These are phyloP conservation scores for Exidia glandulosa DNA, from an alignment of 768 basidiomycete species.

Conservation along the genomic window DNA sequence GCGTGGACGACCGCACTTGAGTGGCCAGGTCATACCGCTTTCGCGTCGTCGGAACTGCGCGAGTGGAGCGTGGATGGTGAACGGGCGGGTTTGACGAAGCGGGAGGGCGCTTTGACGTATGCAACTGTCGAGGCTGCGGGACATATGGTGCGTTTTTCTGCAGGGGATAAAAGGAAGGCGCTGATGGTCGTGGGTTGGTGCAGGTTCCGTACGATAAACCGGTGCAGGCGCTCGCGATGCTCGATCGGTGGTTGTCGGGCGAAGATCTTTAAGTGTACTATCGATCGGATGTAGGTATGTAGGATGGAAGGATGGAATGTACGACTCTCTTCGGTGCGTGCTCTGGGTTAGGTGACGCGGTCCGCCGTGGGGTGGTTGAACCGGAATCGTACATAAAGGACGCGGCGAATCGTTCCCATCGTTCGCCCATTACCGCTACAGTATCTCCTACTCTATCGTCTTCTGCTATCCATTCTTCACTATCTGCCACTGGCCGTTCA, in stretches of 20 bases:
- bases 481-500: too few species aligned
- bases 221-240: conserved; percentile 37
- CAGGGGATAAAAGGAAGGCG: not conserved
- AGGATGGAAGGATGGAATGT: too few species aligned
- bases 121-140: conserved; percentile 56
- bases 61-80: conserved; percentile 48
- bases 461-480: too few species aligned
- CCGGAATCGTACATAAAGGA: too few species aligned
- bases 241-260: conserved; percentile 37
- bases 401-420: too few species aligned
- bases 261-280: conserved; percentile 6
- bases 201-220: conserved; percentile 58
- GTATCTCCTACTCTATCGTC: too few species aligned
- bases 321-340: too few species aligned
- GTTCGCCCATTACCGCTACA: too few species aligned
- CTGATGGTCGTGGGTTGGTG: not conserved
- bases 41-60: conserved; percentile 29
- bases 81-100: conserved; percentile 46
- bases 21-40: conserved; percentile 47
- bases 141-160: conserved; percentile 45
- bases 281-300: too few species aligned
- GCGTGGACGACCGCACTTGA: conserved; percentile 46
- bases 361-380: too few species aligned
- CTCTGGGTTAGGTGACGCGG: too few species aligned
- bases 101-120: conserved; percentile 48